Conservation (phyloP, 2,329 filamentous ascomycete genomes). For the Fusarium zealandicum region DNA sequence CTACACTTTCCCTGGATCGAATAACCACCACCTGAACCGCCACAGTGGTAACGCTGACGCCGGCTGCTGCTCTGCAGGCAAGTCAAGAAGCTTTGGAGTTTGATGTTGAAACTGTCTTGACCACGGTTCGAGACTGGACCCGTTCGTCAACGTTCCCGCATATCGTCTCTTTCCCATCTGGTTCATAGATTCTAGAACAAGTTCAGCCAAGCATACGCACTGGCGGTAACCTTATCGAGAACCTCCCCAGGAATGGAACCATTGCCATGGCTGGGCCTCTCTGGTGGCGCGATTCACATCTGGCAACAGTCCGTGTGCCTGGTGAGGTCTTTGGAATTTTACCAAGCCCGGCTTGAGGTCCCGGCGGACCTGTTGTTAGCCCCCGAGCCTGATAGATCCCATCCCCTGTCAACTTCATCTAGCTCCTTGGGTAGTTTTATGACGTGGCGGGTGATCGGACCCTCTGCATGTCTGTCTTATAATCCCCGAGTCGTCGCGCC, state of each 20-base stretch:
- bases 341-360: too few relatives aligned
- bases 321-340: too few relatives aligned
- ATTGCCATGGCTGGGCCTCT: too few relatives aligned
- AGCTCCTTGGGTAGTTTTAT: background rate
- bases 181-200: background rate
- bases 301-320: too few relatives aligned
- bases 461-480: slow-evolving; percentile 19
- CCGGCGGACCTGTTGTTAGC: too few relatives aligned
- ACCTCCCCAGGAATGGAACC: too few relatives aligned
- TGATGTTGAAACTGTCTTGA: too few relatives aligned
- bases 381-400: too few relatives aligned
- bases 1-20: background rate
- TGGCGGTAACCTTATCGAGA: too few relatives aligned
- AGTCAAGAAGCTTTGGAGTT: too few relatives aligned
- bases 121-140: too few relatives aligned
- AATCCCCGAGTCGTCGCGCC: slow-evolving; percentile 9
- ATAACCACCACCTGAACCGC: background rate
- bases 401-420: background rate
- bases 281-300: background rate
- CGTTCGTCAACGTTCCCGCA: too few relatives aligned
- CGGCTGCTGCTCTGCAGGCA: background rate
- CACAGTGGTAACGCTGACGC: slow-evolving; percentile 7
- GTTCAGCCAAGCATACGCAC: background rate
- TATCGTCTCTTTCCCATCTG: background rate
- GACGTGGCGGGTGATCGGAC: slow-evolving; percentile 1